Conservation (phyloP, 192 early-diverging fungal species). For the Borealophlyctis nickersoniae region DNA sequence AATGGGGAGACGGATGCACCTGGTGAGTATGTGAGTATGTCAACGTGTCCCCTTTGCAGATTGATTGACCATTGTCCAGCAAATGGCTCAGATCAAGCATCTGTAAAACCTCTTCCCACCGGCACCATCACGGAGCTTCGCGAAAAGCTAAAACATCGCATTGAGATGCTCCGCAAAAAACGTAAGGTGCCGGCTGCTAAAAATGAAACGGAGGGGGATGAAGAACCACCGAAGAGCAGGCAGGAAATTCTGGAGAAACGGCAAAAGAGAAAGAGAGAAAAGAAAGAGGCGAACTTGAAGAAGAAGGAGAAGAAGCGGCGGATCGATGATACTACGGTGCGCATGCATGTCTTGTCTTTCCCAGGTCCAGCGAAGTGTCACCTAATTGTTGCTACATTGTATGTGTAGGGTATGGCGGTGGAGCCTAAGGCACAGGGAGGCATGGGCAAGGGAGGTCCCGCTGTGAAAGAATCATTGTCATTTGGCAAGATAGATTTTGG, state of each 20-base stretch:
- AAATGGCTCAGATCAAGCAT: not conserved
- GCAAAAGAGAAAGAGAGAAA: slow-evolving; percentile 53
- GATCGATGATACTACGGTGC: slow-evolving; percentile 24
- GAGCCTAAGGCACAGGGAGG: not conserved
- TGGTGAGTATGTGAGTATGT: not conserved
- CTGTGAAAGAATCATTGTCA: slow-evolving; percentile 33
- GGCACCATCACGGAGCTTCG: slow-evolving; percentile 58
- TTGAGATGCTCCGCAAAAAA: slow-evolving; percentile 56
- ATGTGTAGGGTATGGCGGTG: slow-evolving; percentile 9
- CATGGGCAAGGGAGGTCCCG: not conserved
- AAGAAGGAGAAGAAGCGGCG: slow-evolving; percentile 55
- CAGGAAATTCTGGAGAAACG: slow-evolving; percentile 77
- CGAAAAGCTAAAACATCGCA: slow-evolving; percentile 60
- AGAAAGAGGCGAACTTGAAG: slow-evolving; percentile 57
- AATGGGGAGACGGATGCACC: not conserved
- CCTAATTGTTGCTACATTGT: not conserved
- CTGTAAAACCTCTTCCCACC: slow-evolving; percentile 36
- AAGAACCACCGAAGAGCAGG: slow-evolving; percentile 42
- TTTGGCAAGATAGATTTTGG: slow-evolving; percentile 71
- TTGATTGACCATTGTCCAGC: not conserved
- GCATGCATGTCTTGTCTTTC: too few species aligned
- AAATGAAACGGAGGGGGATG: slow-evolving; percentile 1
- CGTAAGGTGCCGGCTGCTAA: slow-evolving; percentile 57
- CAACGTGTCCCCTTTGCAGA: not conserved
- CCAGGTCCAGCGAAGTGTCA: too few species aligned